Evolutionary conservation across 148 eudicot species (phyloP), one percentile per base, ranked within the genome.

Genomic region (Pouteria glomerata): DNA sequence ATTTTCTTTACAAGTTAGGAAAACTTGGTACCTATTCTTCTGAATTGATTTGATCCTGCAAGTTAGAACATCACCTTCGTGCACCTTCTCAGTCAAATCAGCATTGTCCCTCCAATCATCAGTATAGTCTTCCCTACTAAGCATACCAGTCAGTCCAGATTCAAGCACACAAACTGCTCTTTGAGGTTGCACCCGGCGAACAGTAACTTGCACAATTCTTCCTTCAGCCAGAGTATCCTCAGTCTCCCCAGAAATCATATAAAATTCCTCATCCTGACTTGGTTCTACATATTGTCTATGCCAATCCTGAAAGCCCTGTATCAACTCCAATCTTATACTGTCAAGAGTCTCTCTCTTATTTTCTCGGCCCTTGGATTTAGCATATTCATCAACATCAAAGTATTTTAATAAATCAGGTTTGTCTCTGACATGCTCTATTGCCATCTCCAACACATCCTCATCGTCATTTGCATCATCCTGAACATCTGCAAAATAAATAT

Each of bases 271-370:
- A 60, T 92, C 97, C 68, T 77, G 90, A 69, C 73, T 83, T 35
- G 92, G 96, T 73, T 92, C 96, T 33, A 64, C 86, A 73, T 78
- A 90, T 63, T 81, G 78, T 73, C 77, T 87, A 63, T 96, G 94
- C 87, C 97, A 82, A 73, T 96, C 99, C 73, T 88, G 94, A 78
- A 92, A 96, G 34, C 97, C 99, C 67, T 92, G 97, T 42, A 92
- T 87, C 80, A 96, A 77, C 82, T 96, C 99, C 76, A 87, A 78
- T 70, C 85, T 87, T 51, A 88, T 92, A 64, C 82, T 76, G 66
- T 83, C 71, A 61, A 96, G 81, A 72, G 96, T 96, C 70, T 96
- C 97, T 51, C 78, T 84, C 79, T 92, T 92, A 77, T 82, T 76
- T 29, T 78, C 67, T 24, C 63, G 80, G 5, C 81, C 81, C 56